These are phyloP conservation scores for Babjeviella inositovora DNA, from an alignment of 805 yeast species.

Conservation along the genomic window DNA sequence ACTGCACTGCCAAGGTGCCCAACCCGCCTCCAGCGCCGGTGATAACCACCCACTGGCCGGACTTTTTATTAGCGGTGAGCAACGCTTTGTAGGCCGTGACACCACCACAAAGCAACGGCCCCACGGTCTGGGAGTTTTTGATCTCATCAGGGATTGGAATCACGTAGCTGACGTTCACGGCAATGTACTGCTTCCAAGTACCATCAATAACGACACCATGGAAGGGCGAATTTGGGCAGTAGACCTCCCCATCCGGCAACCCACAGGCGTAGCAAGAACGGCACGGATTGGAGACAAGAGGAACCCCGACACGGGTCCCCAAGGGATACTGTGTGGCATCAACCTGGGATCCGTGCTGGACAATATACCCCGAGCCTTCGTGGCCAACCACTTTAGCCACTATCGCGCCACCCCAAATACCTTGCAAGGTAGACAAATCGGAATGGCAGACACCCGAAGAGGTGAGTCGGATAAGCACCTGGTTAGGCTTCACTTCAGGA, in stretches of 20 bases:
- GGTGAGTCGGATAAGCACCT: neutral
- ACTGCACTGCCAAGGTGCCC: conserved; percentile 19
- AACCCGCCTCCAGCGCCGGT: conserved; percentile 22
- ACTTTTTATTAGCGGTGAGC: conserved; percentile 13
- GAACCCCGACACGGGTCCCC: conserved; percentile 9
- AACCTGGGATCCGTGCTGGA: conserved; percentile 7
- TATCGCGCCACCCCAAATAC: conserved; percentile 1
- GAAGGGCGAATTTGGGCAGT: conserved; percentile 49
- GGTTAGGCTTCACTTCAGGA: conserved; percentile 1
- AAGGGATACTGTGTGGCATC: conserved; percentile 4
- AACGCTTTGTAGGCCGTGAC: conserved; percentile 20
- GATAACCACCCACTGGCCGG: conserved; percentile 20
- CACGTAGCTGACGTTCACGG: conserved; percentile 51
- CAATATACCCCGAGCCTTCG: conserved; percentile 9
- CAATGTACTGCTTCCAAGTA: conserved; percentile 51
- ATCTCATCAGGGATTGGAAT: conserved; percentile 39
- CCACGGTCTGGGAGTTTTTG: conserved; percentile 15
- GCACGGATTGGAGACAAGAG: conserved; percentile 6
- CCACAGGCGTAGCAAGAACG: conserved; percentile 7
- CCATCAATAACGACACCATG: conserved; percentile 65
- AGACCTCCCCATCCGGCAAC: conserved; percentile 15
- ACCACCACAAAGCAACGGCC: conserved; percentile 13
- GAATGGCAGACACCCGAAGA: conserved; percentile 1
- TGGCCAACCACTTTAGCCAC: conserved; percentile 6
- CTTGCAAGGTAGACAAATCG: conserved; percentile 1